Conservation (phyloP, 176 grass and related monocot genomes). For the Oryza punctata region DNA sequence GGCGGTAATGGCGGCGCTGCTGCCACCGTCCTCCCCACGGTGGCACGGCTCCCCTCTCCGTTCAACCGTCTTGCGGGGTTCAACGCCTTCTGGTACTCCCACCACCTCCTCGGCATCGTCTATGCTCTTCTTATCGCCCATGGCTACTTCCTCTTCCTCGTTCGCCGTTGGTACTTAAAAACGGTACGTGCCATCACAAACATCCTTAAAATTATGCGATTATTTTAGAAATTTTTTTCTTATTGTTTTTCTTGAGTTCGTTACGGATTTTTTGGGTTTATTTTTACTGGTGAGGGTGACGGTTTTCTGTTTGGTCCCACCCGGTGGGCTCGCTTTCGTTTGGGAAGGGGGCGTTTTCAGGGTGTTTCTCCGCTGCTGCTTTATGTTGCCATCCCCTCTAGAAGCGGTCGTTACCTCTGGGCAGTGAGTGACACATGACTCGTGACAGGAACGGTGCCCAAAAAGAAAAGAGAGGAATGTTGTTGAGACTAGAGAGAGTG, state of each 20-base stretch:
- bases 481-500: background rate
- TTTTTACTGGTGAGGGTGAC: background rate
- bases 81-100: slow-evolving; percentile 99
- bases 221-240: too few relatives aligned
- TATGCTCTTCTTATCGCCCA: slow-evolving; percentile 76
- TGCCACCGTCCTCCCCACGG: background rate
- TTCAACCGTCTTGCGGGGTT: slow-evolving; percentile 81
- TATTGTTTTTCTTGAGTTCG: too few relatives aligned
- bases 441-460: background rate
- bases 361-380: background rate
- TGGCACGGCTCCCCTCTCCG: slow-evolving; percentile 47
- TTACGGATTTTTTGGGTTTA: too few relatives aligned
- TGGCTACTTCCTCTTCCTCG: slow-evolving; percentile 91
- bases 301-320: slow-evolving; percentile 1
- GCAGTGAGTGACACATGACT: background rate
- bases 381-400: slow-evolving; percentile 41
- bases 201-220: background rate
- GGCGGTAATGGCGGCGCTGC: background rate
- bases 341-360: slow-evolving; percentile 12
- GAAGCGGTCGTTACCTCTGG: background rate
- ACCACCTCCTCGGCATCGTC: slow-evolving; percentile 83
- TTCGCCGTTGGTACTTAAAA: slow-evolving; percentile 73
- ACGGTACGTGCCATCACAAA: slow-evolving; percentile 60
- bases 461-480: background rate
- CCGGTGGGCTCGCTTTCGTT: background rate